Conservation (phyloP, 768 basidiomycete genomes). For the Calocera cornea region DNA sequence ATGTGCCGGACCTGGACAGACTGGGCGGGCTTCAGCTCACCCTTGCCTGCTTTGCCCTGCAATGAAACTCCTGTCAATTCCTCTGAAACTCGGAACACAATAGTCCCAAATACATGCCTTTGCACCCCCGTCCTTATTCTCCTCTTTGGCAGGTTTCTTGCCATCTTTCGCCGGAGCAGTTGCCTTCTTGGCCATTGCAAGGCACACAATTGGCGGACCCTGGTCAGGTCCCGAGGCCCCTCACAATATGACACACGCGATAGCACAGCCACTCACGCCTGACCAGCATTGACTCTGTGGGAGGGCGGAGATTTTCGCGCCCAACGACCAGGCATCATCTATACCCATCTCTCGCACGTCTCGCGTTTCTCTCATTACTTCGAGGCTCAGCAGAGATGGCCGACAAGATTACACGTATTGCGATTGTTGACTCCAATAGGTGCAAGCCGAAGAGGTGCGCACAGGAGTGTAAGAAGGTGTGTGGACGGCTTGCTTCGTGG, state of each 20-base stretch:
- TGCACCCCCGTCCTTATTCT: background rate
- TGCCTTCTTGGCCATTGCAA: background rate
- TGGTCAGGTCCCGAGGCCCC: background rate
- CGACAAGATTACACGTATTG: constrained; percentile 96
- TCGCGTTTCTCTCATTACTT: background rate
- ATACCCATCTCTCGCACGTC: background rate
- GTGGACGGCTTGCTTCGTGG: constrained; percentile 12
- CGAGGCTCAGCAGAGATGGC: constrained; percentile 36
- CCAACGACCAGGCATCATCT: background rate
- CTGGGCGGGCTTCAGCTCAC: constrained; percentile 59
- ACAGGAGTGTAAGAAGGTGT: constrained; percentile 94
- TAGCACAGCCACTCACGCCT: background rate
- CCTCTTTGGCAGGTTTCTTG: background rate
- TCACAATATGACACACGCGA: background rate
- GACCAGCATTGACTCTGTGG: background rate
- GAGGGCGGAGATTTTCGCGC: background rate
- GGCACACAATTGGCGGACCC: background rate
- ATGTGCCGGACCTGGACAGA: constrained; percentile 79
- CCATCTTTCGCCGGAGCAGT: background rate
- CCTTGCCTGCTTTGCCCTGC: constrained; percentile 25
- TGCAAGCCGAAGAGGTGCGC: constrained; percentile 96
- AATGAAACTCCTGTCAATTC: background rate
- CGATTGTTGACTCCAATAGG: constrained; percentile 79
- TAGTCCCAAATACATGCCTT: background rate
- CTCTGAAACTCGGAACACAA: background rate